A percentile compares a stretch with the other conserved stretches of the same genome.
phyloP scores from a whole-genome alignment of 148 eudicot genomes.

The Pharnaceum exiguum region DNA sequence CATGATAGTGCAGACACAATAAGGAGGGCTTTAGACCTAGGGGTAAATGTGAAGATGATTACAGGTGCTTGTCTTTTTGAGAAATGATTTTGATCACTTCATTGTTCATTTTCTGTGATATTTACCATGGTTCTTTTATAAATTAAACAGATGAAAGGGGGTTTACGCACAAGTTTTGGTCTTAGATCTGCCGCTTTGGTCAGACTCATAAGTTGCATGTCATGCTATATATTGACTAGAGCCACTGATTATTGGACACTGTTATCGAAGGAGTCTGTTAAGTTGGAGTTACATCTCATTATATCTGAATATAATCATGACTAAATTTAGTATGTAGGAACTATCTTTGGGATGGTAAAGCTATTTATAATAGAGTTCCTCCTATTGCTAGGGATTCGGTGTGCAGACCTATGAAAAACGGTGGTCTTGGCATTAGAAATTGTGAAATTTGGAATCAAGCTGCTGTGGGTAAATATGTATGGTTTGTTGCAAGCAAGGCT shows the following conservation, averaged over 20 bases:
- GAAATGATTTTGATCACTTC: too few relatives aligned
- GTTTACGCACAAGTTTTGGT: too few relatives aligned
- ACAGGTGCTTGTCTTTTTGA: conserved; percentile 30
- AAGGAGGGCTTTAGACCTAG: conserved; percentile 46
- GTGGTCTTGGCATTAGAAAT: background rate
- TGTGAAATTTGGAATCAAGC: background rate
- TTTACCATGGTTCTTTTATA: too few relatives aligned
- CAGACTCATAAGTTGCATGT: too few relatives aligned
- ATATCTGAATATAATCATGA: background rate
- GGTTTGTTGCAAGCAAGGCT: background rate
- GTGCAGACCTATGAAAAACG: background rate
- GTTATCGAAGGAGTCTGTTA: background rate
- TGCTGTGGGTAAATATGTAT: background rate
- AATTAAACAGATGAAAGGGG: too few relatives aligned
- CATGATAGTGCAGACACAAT: conserved; percentile 63
- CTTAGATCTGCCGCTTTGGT: too few relatives aligned
- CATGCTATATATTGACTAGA: too few relatives aligned
- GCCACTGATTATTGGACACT: too few relatives aligned
- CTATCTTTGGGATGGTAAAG: background rate
- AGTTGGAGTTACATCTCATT: background rate
- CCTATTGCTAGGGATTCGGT: background rate
- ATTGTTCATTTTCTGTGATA: too few relatives aligned
- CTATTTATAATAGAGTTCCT: background rate
- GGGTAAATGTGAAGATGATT: conserved; percentile 58
- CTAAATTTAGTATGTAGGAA: background rate